Percentiles rank a stretch among this genome's conserved stretches.
Evolutionary conservation across 176 grass and related monocot species (phyloP).

Genomic region (Musa troglodytarum): DNA sequence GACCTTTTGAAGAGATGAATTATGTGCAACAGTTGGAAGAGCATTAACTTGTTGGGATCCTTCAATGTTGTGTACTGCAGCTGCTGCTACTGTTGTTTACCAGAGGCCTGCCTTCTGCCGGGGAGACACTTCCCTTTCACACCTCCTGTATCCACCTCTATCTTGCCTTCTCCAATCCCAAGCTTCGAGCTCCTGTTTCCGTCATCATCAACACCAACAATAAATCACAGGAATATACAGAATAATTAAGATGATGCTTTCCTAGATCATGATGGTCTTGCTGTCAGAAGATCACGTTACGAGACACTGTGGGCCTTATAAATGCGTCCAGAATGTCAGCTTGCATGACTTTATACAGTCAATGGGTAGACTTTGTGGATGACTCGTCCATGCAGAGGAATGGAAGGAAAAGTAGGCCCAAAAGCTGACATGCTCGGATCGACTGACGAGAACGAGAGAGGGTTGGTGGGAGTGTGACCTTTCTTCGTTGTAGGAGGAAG

Average conservation of each 20-base stretch:
- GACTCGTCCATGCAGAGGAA: too few relatives aligned
- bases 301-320: too few relatives aligned
- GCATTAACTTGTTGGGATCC: constrained; percentile 6
- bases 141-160: constrained; percentile 27
- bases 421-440: not conserved
- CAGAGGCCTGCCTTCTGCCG: constrained; percentile 36
- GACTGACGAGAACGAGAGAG: not conserved
- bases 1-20: not conserved
- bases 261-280: too few relatives aligned
- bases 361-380: too few relatives aligned
- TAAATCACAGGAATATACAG: too few relatives aligned
- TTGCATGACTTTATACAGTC: too few relatives aligned
- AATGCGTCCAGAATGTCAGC: not conserved
- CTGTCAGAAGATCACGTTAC: too few relatives aligned
- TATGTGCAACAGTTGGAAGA: not conserved
- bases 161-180: constrained; percentile 30
- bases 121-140: constrained; percentile 77
- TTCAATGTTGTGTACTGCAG: constrained; percentile 1
- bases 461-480: constrained; percentile 34
- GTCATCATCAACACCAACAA: not conserved
- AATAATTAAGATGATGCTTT: too few relatives aligned
- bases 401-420: too few relatives aligned
- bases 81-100: constrained; percentile 34
- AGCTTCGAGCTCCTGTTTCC: constrained; percentile 48
- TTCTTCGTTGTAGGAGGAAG: constrained; percentile 86